A percentile compares a stretch with the other conserved stretches of the same genome.
Conservation (phyloP, 805 yeast genomes). For the Cyberlindnera veronae region DNA sequence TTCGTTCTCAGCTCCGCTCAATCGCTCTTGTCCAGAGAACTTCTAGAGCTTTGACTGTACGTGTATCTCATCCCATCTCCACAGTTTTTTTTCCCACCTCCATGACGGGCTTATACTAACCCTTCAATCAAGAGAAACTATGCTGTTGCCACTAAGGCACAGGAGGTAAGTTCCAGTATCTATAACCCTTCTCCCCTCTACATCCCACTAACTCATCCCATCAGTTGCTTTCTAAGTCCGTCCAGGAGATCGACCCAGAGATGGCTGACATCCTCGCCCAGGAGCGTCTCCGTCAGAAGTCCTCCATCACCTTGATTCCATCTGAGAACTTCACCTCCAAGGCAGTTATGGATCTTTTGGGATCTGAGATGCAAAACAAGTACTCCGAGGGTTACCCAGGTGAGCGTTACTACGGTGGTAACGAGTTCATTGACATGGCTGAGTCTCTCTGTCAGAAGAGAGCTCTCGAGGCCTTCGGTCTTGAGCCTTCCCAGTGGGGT, state of each 20-base stretch:
- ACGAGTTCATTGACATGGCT: slow-evolving; percentile 92
- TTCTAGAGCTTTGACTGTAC: slow-evolving; percentile 9
- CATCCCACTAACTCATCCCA: no score
- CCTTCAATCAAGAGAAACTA: slow-evolving; percentile 14
- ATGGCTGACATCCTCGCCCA: slow-evolving; percentile 67
- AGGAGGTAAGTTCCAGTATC: slow-evolving; percentile 7
- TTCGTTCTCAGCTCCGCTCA: slow-evolving; percentile 20
- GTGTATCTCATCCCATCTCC: background rate
- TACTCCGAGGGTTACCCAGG: slow-evolving; percentile 99
- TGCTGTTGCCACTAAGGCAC: slow-evolving; percentile 20
- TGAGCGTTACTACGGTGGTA: slow-evolving; percentile 98
- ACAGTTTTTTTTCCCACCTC: background rate
- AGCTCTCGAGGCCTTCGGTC: slow-evolving; percentile 78
- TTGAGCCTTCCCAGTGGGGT: slow-evolving; percentile 87
- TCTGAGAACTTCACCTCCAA: slow-evolving; percentile 96
- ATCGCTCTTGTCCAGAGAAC: slow-evolving; percentile 14
- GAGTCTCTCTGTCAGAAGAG: slow-evolving; percentile 90
- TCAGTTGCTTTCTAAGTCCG: slow-evolving; percentile 17
- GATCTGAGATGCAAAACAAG: slow-evolving; percentile 97
- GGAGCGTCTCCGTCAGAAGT: slow-evolving; percentile 89
- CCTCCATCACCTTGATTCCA: slow-evolving; percentile 91
- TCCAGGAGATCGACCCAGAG: slow-evolving; percentile 69
- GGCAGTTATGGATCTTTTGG: slow-evolving; percentile 93
- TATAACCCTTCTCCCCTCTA: background rate
- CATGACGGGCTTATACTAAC: slow-evolving; percentile 2